Evolutionary conservation across 306 rosid species (phyloP), one percentile per base, ranked within the genome.

Genomic region (Glycyrrhiza uralensis): DNA sequence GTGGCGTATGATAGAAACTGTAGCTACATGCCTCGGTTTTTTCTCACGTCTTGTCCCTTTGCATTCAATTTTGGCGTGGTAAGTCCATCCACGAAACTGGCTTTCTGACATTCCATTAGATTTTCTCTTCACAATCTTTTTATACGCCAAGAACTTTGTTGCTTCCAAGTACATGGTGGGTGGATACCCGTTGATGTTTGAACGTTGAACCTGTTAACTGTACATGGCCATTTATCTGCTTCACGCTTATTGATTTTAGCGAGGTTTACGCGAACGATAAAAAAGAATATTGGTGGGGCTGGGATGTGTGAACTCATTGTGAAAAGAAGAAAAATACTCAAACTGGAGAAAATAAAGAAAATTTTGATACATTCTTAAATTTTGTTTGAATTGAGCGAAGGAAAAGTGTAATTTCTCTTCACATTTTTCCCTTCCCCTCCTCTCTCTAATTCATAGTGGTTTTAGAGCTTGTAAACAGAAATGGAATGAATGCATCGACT

Each of bases 91-190:
- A 65, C 56, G 56, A 22, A 59, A 47, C 76, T 73, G 51, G 38
- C 2, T n/a, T 50, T 67, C 79, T 79, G 79, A 79, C 83, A 73
- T 67, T 58, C 79, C 71, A 72, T 14, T 79, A 57, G 79, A 72
- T 79, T 72, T 79, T 57, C 50, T 66, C 50, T 66, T 47, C 49
- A 17, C 3, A 44, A n/a, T n/a, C n/a, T 56, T 17, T 42, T 14
- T 20, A 20, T 55, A 51, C 55, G 23, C 28, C 66, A 64, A 54
- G 55, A 35, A 36, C 4, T 24, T 59, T 69, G 64, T 57, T 14
- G 63, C 63, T 67, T 71, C 59, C 69, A 6, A 70, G 56, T 14
- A 6, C 3, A 44, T n/a, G 41, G 49, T 6, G 41, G 55, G 15
- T 4, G 23, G 7, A n/a, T n/a, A 20, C 32, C 30, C 18, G 9